Conservation (phyloP, 1,284 basidiomycete genomes). For the Microbotryum violaceum region DNA sequence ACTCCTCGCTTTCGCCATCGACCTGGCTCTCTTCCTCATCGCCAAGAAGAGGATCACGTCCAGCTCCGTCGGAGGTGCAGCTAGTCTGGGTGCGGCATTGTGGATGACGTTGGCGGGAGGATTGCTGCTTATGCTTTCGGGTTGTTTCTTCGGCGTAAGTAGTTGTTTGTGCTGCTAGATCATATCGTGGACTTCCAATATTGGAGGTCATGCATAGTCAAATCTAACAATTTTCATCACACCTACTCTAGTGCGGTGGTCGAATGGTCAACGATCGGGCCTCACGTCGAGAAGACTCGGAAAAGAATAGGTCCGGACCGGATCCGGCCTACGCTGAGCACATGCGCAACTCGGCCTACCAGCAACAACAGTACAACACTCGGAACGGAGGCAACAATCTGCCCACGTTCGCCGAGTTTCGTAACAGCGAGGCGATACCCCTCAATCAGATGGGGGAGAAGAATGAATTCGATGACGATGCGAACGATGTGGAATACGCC, state of each 20-base stretch:
- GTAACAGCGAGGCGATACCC: constrained; percentile 6
- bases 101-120: constrained; percentile 35
- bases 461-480: constrained; percentile 6
- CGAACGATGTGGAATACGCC: not conserved
- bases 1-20: constrained; percentile 35
- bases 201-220: too few species aligned
- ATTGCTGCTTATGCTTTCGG: constrained; percentile 24
- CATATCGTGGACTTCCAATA: not conserved
- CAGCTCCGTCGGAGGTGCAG: constrained; percentile 21
- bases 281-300: constrained; percentile 13
- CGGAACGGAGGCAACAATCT: constrained; percentile 4
- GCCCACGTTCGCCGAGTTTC: constrained; percentile 11
- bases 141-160: constrained; percentile 35
- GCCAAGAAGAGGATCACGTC: constrained; percentile 32
- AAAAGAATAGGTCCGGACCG: constrained; percentile 9
- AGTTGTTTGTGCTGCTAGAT: not conserved
- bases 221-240: not conserved
- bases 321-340: constrained; percentile 16
- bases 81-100: constrained; percentile 27
- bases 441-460: constrained; percentile 9
- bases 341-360: constrained; percentile 20
- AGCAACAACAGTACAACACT: constrained; percentile 4
- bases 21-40: constrained; percentile 33
- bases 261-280: constrained; percentile 22
- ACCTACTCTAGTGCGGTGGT: constrained; percentile 15